Evolutionary conservation across 2,329 filamentous ascomycete species (phyloP).

Genomic region (Aureobasidium sp.): DNA sequence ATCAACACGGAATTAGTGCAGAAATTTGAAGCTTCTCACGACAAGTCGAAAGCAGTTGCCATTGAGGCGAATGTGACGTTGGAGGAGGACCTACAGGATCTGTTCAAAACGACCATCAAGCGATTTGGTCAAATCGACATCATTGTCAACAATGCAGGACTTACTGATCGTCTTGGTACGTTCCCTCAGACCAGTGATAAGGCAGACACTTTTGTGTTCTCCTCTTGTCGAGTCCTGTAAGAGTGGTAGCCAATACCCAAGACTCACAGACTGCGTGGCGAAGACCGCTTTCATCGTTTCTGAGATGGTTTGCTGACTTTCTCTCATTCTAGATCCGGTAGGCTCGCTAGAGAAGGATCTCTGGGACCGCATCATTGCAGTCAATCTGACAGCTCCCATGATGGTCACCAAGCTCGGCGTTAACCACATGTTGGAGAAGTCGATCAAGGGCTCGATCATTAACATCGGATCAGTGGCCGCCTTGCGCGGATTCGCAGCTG

Average conservation of each 20-base stretch:
- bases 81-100: conserved; percentile 29
- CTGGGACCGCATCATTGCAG: conserved; percentile 49
- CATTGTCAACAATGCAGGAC: conserved; percentile 42
- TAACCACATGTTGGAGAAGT: conserved; percentile 40
- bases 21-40: conserved; percentile 23
- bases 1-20: conserved; percentile 27
- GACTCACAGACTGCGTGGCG: background rate
- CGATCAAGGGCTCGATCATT: conserved; percentile 43
- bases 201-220: background rate
- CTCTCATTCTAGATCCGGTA: conserved; percentile 30
- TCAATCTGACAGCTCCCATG: conserved; percentile 53
- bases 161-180: conserved; percentile 48
- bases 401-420: conserved; percentile 47
- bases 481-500: conserved; percentile 36
- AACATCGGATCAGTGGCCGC: conserved; percentile 47
- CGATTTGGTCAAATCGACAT: conserved; percentile 47
- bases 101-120: conserved; percentile 31
- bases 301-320: background rate
- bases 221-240: background rate
- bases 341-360: conserved; percentile 39
- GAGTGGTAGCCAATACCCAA: background rate
- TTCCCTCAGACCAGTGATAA: background rate
- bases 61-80: conserved; percentile 35
- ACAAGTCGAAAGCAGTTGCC: conserved; percentile 25
- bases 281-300: background rate